A percentile compares a stretch with the other conserved stretches of the same genome.
Conservation (phyloP, 805 yeast species). For the Myxozyma neglecta region DNA sequence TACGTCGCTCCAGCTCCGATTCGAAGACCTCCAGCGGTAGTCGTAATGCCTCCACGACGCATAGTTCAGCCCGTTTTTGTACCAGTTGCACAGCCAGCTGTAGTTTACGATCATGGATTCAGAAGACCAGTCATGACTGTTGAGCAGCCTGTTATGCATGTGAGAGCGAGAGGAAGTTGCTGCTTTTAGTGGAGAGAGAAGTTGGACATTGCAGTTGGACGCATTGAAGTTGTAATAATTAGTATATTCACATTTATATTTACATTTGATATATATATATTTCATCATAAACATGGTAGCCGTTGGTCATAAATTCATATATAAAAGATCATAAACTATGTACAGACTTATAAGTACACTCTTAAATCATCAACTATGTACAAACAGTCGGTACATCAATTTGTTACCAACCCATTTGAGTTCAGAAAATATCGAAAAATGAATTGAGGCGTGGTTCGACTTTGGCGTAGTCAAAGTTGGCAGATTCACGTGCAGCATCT, state of each 20-base stretch:
- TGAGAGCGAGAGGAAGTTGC: background rate
- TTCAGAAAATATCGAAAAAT: no score
- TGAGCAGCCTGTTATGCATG: background rate
- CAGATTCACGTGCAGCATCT: no score
- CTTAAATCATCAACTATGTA: no score
- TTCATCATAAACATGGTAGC: background rate
- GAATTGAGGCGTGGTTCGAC: no score
- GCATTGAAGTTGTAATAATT: no score
- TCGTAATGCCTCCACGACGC: conserved; percentile 2
- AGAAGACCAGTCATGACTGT: conserved; percentile 1
- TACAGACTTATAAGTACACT: no score
- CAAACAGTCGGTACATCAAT: no score
- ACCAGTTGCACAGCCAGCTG: background rate
- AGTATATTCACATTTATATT: background rate
- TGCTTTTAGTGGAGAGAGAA: background rate
- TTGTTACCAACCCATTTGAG: no score
- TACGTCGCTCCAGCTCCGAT: background rate
- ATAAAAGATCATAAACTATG: no score
- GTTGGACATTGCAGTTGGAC: no score
- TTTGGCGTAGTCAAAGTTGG: no score
- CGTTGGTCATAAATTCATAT: no score
- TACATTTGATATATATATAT: background rate
- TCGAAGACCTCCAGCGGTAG: background rate
- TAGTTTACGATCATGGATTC: conserved; percentile 8
- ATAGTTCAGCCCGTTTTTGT: conserved; percentile 1